Percentiles rank a stretch among this genome's conserved stretches.
Evolutionary conservation across 305 asterid genomes (phyloP).

Genomic region (Fraxinus nigra): DNA sequence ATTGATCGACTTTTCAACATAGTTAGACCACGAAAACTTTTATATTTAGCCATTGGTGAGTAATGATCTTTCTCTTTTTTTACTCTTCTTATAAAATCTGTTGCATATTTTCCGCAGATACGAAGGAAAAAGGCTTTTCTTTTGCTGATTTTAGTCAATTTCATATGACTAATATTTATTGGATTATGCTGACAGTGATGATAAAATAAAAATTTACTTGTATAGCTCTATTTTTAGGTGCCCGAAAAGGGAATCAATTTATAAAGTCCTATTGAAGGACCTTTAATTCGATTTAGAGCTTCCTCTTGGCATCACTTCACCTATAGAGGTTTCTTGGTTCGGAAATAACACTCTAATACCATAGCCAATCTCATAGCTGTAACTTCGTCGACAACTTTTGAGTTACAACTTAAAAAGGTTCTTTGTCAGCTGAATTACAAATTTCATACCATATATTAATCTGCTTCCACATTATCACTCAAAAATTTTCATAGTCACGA

Average conservation of each 20-base stretch:
- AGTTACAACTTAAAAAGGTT: neutral
- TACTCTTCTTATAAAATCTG: neutral
- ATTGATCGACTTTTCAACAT: slow-evolving; percentile 47
- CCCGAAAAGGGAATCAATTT: neutral
- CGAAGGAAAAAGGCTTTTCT: neutral
- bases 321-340: neutral
- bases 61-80: neutral
- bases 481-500: neutral
- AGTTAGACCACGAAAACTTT: slow-evolving; percentile 45
- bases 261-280: neutral
- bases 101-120: neutral
- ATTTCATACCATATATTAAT: neutral
- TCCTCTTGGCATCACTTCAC: neutral
- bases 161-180: neutral
- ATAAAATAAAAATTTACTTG: neutral
- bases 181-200: neutral
- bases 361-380: neutral
- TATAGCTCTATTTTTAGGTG: neutral
- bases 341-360: neutral
- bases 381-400: neutral
- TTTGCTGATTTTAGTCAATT: neutral
- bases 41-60: slow-evolving; percentile 62
- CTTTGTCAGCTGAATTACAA: neutral
- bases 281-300: neutral
- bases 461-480: neutral